These are phyloP conservation scores for Paraphoma chrysanthemicola DNA, from an alignment of 2,329 filamentous ascomycete species.

Conservation along the genomic window DNA sequence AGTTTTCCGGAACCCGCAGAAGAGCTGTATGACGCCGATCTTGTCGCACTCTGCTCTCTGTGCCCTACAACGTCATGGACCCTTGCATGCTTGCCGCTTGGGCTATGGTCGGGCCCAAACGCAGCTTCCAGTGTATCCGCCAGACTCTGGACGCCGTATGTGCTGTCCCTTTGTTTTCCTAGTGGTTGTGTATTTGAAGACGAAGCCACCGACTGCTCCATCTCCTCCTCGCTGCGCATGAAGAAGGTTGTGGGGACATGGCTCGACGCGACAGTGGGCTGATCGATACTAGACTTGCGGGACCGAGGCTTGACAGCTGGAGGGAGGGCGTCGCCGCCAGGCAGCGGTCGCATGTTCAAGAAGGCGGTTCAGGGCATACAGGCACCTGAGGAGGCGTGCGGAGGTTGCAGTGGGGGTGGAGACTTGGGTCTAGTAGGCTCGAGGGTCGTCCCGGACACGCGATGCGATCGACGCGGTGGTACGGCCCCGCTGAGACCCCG, in stretches of 20 bases:
- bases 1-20: slow-evolving; percentile 22
- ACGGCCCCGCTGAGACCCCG: slow-evolving; percentile 5
- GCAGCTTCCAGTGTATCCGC: slow-evolving; percentile 59
- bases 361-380: slow-evolving; percentile 9
- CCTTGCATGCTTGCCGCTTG: slow-evolving; percentile 30
- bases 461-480: slow-evolving; percentile 14
- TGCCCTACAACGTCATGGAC: slow-evolving; percentile 33
- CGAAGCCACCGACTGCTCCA: slow-evolving; percentile 50
- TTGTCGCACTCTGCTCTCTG: slow-evolving; percentile 36
- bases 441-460: slow-evolving; percentile 1
- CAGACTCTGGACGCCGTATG: slow-evolving; percentile 65
- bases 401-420: not conserved
- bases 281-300: slow-evolving; percentile 48
- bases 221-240: slow-evolving; percentile 61
- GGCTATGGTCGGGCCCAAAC: slow-evolving; percentile 39
- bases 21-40: slow-evolving; percentile 30
- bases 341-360: slow-evolving; percentile 41
- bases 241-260: slow-evolving; percentile 65
- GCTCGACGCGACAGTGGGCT: slow-evolving; percentile 34
- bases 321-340: slow-evolving; percentile 45
- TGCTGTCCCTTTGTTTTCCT: slow-evolving; percentile 49
- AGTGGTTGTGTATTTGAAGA: slow-evolving; percentile 21
- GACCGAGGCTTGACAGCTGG: slow-evolving; percentile 39
- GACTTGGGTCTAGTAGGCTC: slow-evolving; percentile 5
- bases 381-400: not conserved